phyloP scores from a whole-genome alignment of 768 basidiomycete species.

The Myochromella boudieri region DNA sequence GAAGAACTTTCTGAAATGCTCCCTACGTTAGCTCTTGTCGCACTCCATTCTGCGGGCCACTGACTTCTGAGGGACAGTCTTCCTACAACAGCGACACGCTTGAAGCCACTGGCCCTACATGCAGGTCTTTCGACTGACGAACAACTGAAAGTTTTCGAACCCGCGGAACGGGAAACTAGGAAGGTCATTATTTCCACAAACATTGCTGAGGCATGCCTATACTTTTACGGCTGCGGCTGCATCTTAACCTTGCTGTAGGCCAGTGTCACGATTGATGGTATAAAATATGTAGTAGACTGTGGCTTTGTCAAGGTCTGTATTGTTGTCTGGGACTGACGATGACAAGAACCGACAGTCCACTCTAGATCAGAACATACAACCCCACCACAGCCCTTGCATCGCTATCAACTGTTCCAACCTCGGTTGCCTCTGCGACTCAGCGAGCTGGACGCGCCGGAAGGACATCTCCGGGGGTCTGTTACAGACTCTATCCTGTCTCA shows the following conservation, averaged over 20 bases:
- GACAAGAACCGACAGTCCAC: not conserved
- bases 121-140: slow-evolving; percentile 88
- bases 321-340: not conserved
- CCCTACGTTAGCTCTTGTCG: slow-evolving; percentile 49
- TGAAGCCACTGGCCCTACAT: slow-evolving; percentile 78
- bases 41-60: not conserved
- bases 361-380: slow-evolving; percentile 87
- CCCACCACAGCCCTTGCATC: slow-evolving; percentile 84
- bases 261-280: slow-evolving; percentile 94
- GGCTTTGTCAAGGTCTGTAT: slow-evolving; percentile 87
- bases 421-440: slow-evolving; percentile 88
- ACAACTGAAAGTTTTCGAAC: slow-evolving; percentile 83
- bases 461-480: slow-evolving; percentile 89
- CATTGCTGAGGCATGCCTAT: slow-evolving; percentile 76
- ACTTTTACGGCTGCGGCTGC: not conserved
- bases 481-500: slow-evolving; percentile 80
- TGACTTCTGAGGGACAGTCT: slow-evolving; percentile 32
- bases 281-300: slow-evolving; percentile 90
- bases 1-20: slow-evolving; percentile 79
- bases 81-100: slow-evolving; percentile 51
- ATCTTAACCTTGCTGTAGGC: slow-evolving; percentile 49
- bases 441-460: slow-evolving; percentile 94
- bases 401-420: slow-evolving; percentile 79
- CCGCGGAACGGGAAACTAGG: slow-evolving; percentile 69
- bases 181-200: slow-evolving; percentile 95